These are phyloP conservation scores for Metarhizium brunneum DNA, from an alignment of 2,329 filamentous ascomycete species.

Conservation along the genomic window DNA sequence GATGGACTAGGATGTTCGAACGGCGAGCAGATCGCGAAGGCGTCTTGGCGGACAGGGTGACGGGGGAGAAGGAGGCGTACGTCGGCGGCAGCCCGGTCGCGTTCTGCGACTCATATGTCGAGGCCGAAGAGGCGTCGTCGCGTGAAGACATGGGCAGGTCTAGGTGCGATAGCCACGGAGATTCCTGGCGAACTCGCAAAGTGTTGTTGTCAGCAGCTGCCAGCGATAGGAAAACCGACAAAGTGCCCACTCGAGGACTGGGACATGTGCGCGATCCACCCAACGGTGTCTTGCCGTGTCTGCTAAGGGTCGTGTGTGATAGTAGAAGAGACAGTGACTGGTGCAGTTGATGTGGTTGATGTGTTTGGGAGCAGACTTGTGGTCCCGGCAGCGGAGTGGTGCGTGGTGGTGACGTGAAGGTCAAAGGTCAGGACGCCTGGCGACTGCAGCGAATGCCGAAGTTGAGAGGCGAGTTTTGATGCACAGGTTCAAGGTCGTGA, in stretches of 20 bases:
- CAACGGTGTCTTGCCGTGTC: neutral
- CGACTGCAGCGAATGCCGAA: neutral
- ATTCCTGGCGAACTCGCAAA: slow-evolving; percentile 19
- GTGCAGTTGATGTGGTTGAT: neutral
- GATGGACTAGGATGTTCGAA: slow-evolving; percentile 89
- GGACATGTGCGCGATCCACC: neutral
- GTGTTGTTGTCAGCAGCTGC: slow-evolving; percentile 7
- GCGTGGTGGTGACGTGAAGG: neutral
- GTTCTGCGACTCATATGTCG: slow-evolving; percentile 20
- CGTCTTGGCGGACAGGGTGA: slow-evolving; percentile 60
- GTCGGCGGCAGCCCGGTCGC: slow-evolving; percentile 52
- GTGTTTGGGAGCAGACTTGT: neutral
- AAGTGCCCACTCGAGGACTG: neutral
- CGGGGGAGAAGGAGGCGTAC: slow-evolving; percentile 81
- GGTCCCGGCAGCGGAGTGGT: neutral
- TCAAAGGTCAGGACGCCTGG: neutral
- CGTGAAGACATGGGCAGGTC: slow-evolving; percentile 28
- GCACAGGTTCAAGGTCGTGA: neutral
- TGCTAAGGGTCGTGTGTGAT: too few relatives aligned
- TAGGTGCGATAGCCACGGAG: slow-evolving; percentile 43
- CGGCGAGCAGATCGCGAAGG: slow-evolving; percentile 56
- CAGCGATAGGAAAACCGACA: slow-evolving; percentile 1
- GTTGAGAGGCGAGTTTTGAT: neutral
- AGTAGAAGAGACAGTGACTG: too few relatives aligned
- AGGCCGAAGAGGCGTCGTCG: slow-evolving; percentile 26